Evolutionary conservation across 306 rosid species (phyloP).

Genomic region (Vicia sativa): DNA sequence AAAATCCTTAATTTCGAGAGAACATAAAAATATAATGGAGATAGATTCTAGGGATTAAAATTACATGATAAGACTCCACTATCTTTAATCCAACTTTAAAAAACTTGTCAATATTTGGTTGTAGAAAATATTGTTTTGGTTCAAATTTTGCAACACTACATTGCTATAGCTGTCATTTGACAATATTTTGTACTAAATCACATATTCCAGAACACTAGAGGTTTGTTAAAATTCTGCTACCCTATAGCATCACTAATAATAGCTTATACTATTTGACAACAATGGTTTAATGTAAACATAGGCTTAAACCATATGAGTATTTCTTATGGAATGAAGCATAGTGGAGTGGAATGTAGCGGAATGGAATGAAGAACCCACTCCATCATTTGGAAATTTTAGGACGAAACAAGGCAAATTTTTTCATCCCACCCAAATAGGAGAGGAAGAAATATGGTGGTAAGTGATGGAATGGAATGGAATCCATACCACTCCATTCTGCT

Average conservation of each 20-base stretch:
- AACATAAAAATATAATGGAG: not conserved
- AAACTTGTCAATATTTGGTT: not conserved
- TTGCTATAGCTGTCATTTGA: not conserved
- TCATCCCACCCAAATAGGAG: too few species aligned
- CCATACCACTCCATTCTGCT: too few species aligned
- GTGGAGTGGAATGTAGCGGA: too few species aligned
- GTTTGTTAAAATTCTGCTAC: not conserved
- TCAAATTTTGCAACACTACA: not conserved
- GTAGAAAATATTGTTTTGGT: not conserved
- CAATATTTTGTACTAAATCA: not conserved
- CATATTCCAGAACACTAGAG: too few species aligned
- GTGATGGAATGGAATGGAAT: too few species aligned
- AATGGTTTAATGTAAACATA: not conserved
- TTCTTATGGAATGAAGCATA: too few species aligned
- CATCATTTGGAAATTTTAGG: too few species aligned
- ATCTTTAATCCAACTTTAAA: not conserved
- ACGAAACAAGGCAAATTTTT: too few species aligned
- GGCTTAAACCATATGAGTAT: not conserved
- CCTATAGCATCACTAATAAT: not conserved
- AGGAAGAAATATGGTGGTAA: too few species aligned
- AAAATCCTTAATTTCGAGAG: not conserved
- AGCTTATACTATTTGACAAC: not conserved
- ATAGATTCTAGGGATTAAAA: not conserved
- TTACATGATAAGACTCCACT: constrained; percentile 1
- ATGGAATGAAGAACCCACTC: too few species aligned